phyloP scores from a whole-genome alignment of 805 yeast species.

The Suhomyces emberorum region DNA sequence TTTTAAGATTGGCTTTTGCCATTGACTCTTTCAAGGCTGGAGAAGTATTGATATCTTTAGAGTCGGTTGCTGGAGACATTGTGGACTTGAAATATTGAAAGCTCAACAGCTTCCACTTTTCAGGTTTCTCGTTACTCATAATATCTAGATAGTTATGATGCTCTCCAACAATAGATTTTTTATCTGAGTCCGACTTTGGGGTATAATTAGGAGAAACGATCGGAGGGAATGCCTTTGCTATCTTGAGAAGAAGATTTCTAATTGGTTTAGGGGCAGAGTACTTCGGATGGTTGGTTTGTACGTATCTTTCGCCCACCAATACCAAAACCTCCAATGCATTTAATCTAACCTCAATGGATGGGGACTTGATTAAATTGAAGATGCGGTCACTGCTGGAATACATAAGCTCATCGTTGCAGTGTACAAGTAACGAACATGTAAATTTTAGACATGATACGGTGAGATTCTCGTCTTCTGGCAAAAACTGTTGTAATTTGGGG shows the following conservation, averaged over 20 bases:
- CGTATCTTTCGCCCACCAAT: conserved; percentile 58
- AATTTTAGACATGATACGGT: conserved; percentile 56
- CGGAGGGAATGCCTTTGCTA: conserved; percentile 56
- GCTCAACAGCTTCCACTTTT: conserved; percentile 53
- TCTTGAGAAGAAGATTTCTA: conserved; percentile 46
- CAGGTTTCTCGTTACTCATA: conserved; percentile 44
- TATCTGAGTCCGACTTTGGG: conserved; percentile 10
- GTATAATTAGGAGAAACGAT: conserved; percentile 31
- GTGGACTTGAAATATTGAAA: conserved; percentile 45
- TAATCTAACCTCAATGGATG: conserved; percentile 56
- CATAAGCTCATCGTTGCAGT: conserved; percentile 58
- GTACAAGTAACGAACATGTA: conserved; percentile 59
- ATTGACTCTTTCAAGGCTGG: conserved; percentile 2
- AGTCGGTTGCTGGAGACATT: background rate
- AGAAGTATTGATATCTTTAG: conserved; percentile 4
- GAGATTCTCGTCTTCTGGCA: conserved; percentile 43
- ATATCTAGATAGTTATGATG: conserved; percentile 48
- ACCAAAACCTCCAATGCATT: conserved; percentile 60
- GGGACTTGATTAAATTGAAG: conserved; percentile 54
- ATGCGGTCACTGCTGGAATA: conserved; percentile 67
- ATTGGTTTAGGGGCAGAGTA: conserved; percentile 42
- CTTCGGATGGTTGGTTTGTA: conserved; percentile 41
- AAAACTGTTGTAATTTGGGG: conserved; percentile 47
- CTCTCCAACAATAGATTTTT: conserved; percentile 29
- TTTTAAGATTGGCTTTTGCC: conserved; percentile 1